A percentile compares a stretch with the other conserved stretches of the same genome.
phyloP scores from a whole-genome alignment of 2,329 filamentous ascomycete species.

The Coleophoma cylindrospora region DNA sequence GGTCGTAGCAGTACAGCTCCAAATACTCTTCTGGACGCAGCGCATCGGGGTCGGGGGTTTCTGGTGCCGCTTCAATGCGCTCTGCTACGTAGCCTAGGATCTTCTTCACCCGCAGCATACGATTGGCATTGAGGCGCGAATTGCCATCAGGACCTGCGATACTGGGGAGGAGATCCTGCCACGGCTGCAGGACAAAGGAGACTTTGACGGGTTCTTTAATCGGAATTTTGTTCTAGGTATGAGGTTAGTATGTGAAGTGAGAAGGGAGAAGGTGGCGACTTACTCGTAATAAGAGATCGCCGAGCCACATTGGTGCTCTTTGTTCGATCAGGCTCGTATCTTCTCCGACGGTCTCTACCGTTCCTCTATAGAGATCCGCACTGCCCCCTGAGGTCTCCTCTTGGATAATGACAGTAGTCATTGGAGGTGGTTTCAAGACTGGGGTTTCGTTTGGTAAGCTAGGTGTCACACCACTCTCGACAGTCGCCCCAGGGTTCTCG shows the following conservation, averaged over 20 bases:
- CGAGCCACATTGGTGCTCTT: constrained; percentile 85
- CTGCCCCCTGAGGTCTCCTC: constrained; percentile 64
- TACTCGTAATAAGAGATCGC: constrained; percentile 74
- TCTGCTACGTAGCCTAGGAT: constrained; percentile 90
- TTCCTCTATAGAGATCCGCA: constrained; percentile 88
- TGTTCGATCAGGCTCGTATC: constrained; percentile 83
- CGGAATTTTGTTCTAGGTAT: constrained; percentile 69
- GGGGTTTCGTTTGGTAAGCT: constrained; percentile 71
- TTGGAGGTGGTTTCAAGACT: constrained; percentile 65
- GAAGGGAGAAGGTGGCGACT: constrained; percentile 11
- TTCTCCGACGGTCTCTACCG: constrained; percentile 68
- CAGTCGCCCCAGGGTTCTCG: constrained; percentile 44
- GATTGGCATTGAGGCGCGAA: constrained; percentile 89
- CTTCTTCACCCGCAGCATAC: constrained; percentile 94
- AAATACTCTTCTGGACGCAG: constrained; percentile 87
- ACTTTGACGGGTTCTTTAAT: constrained; percentile 92
- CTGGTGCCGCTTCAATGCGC: constrained; percentile 69
- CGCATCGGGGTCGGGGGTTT: constrained; percentile 51
- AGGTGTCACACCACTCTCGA: constrained; percentile 63
- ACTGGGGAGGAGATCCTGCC: constrained; percentile 66
- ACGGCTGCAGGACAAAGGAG: constrained; percentile 87
- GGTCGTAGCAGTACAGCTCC: constrained; percentile 90
- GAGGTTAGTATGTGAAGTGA: constrained; percentile 2
- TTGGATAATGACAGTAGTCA: constrained; percentile 64
- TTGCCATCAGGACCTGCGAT: constrained; percentile 74